These are phyloP conservation scores for Neoboletus subvelutipes DNA, from an alignment of 768 basidiomycete species.

Conservation along the genomic window DNA sequence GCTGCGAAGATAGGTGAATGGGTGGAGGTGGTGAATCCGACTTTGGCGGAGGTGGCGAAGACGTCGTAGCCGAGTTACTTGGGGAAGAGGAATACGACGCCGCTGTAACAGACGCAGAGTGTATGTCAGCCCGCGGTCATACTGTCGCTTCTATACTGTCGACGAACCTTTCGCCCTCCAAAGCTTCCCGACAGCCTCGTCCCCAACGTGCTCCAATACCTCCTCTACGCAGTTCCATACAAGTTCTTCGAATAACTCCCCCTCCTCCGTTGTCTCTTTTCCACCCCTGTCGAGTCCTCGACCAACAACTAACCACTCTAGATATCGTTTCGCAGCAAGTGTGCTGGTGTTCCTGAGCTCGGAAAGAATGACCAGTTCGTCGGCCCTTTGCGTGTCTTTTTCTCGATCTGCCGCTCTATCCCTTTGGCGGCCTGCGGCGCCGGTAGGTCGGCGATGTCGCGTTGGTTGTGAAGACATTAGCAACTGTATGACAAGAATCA, in stretches of 20 bases:
- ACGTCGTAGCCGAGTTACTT: not conserved
- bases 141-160: not conserved
- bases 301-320: conserved; percentile 79
- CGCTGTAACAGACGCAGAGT: conserved; percentile 33
- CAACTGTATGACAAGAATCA: conserved; percentile 10
- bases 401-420: conserved; percentile 27
- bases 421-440: conserved; percentile 16
- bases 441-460: conserved; percentile 23
- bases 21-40: conserved; percentile 2
- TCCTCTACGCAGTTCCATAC: conserved; percentile 55
- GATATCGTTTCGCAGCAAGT: conserved; percentile 62
- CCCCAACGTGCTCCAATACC: conserved; percentile 44
- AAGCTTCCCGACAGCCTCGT: conserved; percentile 55
- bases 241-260: conserved; percentile 63
- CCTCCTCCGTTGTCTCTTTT: conserved; percentile 21
- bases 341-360: conserved; percentile 23
- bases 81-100: conserved; percentile 50
- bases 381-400: conserved; percentile 19
- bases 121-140: not conserved
- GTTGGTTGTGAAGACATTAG: conserved; percentile 20
- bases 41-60: conserved; percentile 13
- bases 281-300: conserved; percentile 40
- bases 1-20: not conserved
- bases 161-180: conserved; percentile 70
- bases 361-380: conserved; percentile 30